Evolutionary conservation across 2,329 filamentous ascomycete genomes (phyloP), one percentile per base, ranked within the genome.

Genomic region (Colletotrichum tabaci): DNA sequence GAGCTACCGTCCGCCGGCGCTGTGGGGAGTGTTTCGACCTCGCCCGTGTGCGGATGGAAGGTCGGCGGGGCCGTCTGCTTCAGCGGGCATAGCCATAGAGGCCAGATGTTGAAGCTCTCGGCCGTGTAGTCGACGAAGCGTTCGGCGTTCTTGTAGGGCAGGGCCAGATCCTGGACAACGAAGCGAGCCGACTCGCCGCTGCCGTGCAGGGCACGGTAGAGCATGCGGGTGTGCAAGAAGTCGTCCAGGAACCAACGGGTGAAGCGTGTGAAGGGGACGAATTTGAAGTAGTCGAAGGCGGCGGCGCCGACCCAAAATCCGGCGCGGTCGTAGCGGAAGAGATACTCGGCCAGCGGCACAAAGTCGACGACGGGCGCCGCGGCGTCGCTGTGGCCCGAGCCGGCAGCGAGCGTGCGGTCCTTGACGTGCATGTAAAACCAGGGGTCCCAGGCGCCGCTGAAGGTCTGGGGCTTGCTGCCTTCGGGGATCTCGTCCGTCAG

Each of bases 371-470:
- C 67, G 9, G 77, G 66, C 72, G 74, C 2, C 77, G 75, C 16
- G 57, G 80, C 56, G 62, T 21, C 8, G 73, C 47, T 13, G 76
- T 68, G 7, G 77, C 64, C 18, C 67, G 78, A 66, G 64, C 72
- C 55, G 60, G 75, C 61, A 71, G 66, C 16, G 71, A 78, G 61
- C 16, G 83, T 87, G 71, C 79, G 79, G 49, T 88, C 83, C 76
- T 88, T 82, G 21, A 89, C 92, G 77, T 94, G 92, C 71, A 95
- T 84, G 78, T 94, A 95, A 80, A 91, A 94, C 93, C 93, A 95
- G 2, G 92, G 91, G 77, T 95, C 92, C 75, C 84, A 84, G 5
- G 90, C 85, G 40, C 86, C 82, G 76, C 84, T 87, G 57, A 90
- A 88, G 8, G 86, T 90, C 85, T 90, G 91, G 82, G 72, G 81